Conservation (phyloP, 2,329 filamentous ascomycete genomes). For the Hypomyces perniciosus region DNA sequence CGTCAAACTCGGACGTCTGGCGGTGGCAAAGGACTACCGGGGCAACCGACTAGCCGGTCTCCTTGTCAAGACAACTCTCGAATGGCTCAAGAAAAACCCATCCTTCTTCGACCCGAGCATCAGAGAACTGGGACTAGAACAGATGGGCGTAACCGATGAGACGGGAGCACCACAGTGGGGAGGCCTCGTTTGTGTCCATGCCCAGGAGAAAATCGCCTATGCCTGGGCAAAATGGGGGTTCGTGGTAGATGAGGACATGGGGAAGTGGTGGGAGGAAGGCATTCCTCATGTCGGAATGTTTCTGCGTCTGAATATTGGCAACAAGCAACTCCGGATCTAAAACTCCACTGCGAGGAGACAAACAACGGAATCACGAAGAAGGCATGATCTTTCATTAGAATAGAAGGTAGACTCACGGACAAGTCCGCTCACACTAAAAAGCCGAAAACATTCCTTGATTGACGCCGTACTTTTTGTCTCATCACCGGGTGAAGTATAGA, state of each 20-base stretch:
- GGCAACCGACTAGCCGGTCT: slow-evolving; percentile 57
- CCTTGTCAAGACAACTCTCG: slow-evolving; percentile 60
- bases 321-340: slow-evolving; percentile 22
- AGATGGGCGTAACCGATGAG: slow-evolving; percentile 33
- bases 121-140: slow-evolving; percentile 38
- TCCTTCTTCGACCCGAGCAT: slow-evolving; percentile 47
- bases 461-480: slow-evolving; percentile 8
- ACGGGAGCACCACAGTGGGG: slow-evolving; percentile 56
- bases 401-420: background rate
- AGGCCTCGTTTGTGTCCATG: slow-evolving; percentile 73
- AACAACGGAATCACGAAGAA: background rate
- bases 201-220: slow-evolving; percentile 59
- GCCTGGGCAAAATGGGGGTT: slow-evolving; percentile 73
- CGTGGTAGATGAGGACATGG: slow-evolving; percentile 63
- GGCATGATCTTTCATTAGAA: background rate
- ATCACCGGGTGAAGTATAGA: slow-evolving; percentile 10
- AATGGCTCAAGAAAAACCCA: slow-evolving; percentile 61
- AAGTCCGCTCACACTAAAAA: background rate
- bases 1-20: slow-evolving; percentile 74
- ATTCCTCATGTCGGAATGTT: slow-evolving; percentile 87
- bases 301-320: slow-evolving; percentile 35
- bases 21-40: slow-evolving; percentile 61
- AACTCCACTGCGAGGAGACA: background rate
- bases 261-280: slow-evolving; percentile 75
- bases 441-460: slow-evolving; percentile 4